phyloP scores from a whole-genome alignment of 2,329 filamentous ascomycete species.

The Diaporthe capsici region DNA sequence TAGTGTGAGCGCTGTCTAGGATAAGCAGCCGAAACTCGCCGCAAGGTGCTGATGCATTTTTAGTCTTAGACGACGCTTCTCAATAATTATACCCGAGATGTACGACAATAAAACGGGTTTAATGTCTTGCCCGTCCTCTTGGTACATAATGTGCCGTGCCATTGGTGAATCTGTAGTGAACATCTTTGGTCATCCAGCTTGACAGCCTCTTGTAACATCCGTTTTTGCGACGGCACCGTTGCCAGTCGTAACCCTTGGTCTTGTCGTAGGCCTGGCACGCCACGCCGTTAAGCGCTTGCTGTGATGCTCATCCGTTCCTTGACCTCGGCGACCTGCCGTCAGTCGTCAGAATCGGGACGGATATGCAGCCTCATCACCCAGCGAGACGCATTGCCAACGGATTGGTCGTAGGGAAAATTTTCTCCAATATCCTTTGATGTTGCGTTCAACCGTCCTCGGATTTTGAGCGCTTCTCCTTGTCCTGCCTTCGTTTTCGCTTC shows the following conservation, averaged over 20 bases:
- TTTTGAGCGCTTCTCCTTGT: constrained; percentile 43
- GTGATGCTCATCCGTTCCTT: not conserved
- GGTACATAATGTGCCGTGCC: not conserved
- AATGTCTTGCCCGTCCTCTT: not conserved
- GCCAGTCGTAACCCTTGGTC: not conserved
- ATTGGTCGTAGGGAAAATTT: not conserved
- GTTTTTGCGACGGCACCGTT: not conserved
- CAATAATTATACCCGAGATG: too few species aligned
- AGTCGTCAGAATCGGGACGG: too few species aligned
- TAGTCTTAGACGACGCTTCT: not conserved
- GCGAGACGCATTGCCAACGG: not conserved
- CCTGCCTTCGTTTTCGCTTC: constrained; percentile 47
- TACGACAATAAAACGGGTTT: not conserved
- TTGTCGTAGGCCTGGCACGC: not conserved
- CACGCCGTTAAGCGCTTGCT: not conserved
- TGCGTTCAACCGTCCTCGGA: constrained; percentile 35
- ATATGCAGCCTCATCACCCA: not conserved
- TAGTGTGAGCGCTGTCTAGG: not conserved
- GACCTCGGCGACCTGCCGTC: not conserved
- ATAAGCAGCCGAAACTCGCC: not conserved
- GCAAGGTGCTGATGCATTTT: too few species aligned
- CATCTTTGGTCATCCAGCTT: not conserved
- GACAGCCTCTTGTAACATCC: not conserved
- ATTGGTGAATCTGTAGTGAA: not conserved
- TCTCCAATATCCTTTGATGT: not conserved